Percentiles rank a stretch among this genome's conserved stretches.
Conservation (phyloP, 2,329 filamentous ascomycete genomes). For the Aspergillus unguis region DNA sequence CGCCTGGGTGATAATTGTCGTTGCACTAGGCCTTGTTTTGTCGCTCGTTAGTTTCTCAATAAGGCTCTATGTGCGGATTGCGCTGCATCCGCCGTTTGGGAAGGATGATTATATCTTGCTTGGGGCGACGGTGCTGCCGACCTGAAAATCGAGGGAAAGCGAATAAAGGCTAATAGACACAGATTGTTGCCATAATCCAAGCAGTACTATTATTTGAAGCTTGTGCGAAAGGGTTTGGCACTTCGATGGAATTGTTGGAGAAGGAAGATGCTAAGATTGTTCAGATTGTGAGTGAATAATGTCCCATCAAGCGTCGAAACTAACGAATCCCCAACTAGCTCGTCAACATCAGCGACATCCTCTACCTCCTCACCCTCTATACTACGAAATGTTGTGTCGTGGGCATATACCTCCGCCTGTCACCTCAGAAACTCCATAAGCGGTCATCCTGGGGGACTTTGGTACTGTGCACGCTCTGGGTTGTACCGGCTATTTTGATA, state of each 20-base stretch:
- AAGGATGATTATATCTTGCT: conserved; percentile 34
- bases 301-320: no score
- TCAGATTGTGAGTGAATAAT: conserved; percentile 24
- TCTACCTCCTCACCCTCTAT: conserved; percentile 43
- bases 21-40: conserved; percentile 36
- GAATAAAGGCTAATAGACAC: conserved; percentile 1
- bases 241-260: conserved; percentile 28
- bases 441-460: conserved; percentile 36
- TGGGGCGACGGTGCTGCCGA: conserved; percentile 29
- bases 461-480: conserved; percentile 35
- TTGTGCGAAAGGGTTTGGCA: conserved; percentile 34
- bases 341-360: conserved; percentile 39
- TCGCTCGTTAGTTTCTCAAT: conserved; percentile 36
- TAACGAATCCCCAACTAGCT: conserved; percentile 14
- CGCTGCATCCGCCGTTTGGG: conserved; percentile 32
- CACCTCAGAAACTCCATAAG: conserved; percentile 42
- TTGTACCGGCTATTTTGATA: conserved; percentile 40
- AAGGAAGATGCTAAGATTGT: conserved; percentile 22
- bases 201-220: conserved; percentile 30
- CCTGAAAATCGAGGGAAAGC: not conserved
- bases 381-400: conserved; percentile 39
- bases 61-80: conserved; percentile 36
- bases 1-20: conserved; percentile 38
- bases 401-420: conserved; percentile 45
- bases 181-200: conserved; percentile 32